Conservation (phyloP, 1,284 basidiomycete species). For the Sporisorium iseilematis-ciliati region DNA sequence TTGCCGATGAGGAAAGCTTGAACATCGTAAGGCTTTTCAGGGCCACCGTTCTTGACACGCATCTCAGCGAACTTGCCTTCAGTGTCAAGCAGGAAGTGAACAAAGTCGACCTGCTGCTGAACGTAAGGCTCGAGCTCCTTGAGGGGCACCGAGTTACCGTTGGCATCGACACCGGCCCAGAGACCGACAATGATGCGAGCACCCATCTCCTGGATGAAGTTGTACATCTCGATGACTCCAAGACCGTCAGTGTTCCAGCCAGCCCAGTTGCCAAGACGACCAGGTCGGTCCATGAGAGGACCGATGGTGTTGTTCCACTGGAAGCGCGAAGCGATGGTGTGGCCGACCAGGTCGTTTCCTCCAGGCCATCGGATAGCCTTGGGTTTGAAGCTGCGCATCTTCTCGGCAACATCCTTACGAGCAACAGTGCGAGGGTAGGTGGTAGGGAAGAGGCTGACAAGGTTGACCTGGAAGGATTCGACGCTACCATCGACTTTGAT, state of each 20-base stretch:
- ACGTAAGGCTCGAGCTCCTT: constrained; percentile 76
- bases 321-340: constrained; percentile 75
- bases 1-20: constrained; percentile 76
- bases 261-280: constrained; percentile 74
- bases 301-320: constrained; percentile 78
- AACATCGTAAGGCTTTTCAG: constrained; percentile 74
- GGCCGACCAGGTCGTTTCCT: constrained; percentile 74
- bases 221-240: constrained; percentile 77
- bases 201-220: constrained; percentile 76
- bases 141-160: constrained; percentile 72
- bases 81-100: constrained; percentile 50
- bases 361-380: constrained; percentile 79
- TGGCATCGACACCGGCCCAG: constrained; percentile 74
- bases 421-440: constrained; percentile 46
- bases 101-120: constrained; percentile 69
- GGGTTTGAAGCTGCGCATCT: constrained; percentile 76
- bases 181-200: constrained; percentile 76
- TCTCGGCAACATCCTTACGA: constrained; percentile 76
- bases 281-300: constrained; percentile 72
- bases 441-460: constrained; percentile 53
- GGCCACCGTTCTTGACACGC: constrained; percentile 45
- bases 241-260: constrained; percentile 71
- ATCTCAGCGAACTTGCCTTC: constrained; percentile 36
- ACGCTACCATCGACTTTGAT: constrained; percentile 27
- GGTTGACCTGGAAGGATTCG: constrained; percentile 48